Evolutionary conservation across 495 filamentous ascomycete genomes (phyloP).

Genomic region (Hypoxylon perforatum): DNA sequence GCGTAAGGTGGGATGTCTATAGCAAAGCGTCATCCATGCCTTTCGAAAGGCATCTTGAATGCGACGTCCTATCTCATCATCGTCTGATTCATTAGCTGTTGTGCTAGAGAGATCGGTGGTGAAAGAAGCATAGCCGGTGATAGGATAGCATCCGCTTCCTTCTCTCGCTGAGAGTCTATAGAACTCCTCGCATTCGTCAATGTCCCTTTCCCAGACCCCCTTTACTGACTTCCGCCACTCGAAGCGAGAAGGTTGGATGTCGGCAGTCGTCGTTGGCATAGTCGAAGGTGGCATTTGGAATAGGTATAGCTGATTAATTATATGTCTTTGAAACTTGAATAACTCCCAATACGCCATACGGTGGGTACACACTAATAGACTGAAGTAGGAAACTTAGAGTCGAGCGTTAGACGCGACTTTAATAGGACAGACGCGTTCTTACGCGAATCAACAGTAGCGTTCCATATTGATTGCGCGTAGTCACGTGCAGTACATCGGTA

Average conservation of each 20-base stretch:
- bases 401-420: too few relatives aligned
- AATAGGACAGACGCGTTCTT: too few relatives aligned
- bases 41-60: conserved; percentile 48
- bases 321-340: too few relatives aligned
- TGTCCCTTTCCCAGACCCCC: conserved; percentile 53
- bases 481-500: too few relatives aligned
- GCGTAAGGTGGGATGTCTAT: conserved; percentile 58
- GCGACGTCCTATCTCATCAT: background rate
- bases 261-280: conserved; percentile 1
- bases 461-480: too few relatives aligned
- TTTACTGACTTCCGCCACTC: conserved; percentile 39
- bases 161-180: conserved; percentile 51
- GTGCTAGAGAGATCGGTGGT: conserved; percentile 50
- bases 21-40: conserved; percentile 56
- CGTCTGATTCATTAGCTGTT: conserved; percentile 5
- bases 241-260: conserved; percentile 4
- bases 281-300: background rate
- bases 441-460: too few relatives aligned
- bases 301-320: too few relatives aligned
- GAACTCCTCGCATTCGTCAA: conserved; percentile 59
- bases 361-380: too few relatives aligned
- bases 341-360: too few relatives aligned
- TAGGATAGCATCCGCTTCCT: conserved; percentile 42
- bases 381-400: too few relatives aligned
- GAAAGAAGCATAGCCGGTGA: conserved; percentile 54